These are phyloP conservation scores for Pseudomassariella vexata DNA, from an alignment of 2,329 filamentous ascomycete species.

Conservation along the genomic window DNA sequence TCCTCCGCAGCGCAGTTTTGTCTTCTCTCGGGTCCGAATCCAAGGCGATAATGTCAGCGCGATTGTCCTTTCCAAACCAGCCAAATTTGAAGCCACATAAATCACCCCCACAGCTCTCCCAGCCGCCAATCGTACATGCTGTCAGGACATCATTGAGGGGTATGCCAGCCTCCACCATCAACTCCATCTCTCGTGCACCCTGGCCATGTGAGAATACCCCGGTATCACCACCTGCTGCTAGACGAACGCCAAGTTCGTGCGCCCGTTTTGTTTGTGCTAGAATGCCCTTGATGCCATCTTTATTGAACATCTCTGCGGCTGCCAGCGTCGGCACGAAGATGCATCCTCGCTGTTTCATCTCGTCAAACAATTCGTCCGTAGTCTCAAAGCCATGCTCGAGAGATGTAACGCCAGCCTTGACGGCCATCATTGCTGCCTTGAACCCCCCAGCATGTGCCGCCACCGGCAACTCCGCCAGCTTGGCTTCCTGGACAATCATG, in stretches of 20 bases:
- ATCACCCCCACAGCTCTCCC: slow-evolving; percentile 49
- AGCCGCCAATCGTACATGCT: slow-evolving; percentile 45
- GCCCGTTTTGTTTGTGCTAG: slow-evolving; percentile 36
- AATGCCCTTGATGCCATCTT: slow-evolving; percentile 20
- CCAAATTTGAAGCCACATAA: slow-evolving; percentile 46
- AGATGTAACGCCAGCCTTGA: slow-evolving; percentile 37
- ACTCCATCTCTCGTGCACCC: slow-evolving; percentile 45
- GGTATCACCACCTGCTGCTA: slow-evolving; percentile 49
- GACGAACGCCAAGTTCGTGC: slow-evolving; percentile 37
- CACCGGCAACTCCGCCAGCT: slow-evolving; percentile 32
- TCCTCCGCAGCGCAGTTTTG: slow-evolving; percentile 33
- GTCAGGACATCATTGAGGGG: slow-evolving; percentile 43
- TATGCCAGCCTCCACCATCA: slow-evolving; percentile 46
- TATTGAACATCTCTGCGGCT: slow-evolving; percentile 30
- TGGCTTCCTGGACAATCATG: slow-evolving; percentile 41
- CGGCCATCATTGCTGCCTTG: slow-evolving; percentile 37
- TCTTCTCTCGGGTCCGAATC: slow-evolving; percentile 36
- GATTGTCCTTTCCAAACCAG: slow-evolving; percentile 39
- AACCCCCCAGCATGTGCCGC: slow-evolving; percentile 35
- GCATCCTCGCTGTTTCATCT: slow-evolving; percentile 35
- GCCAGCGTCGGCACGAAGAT: slow-evolving; percentile 50
- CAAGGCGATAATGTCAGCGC: slow-evolving; percentile 47
- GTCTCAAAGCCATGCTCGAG: slow-evolving; percentile 40
- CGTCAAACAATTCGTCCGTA: slow-evolving; percentile 32
- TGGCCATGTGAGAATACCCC: slow-evolving; percentile 48